Base-by-base conservation (phyloP, 1,284 basidiomycete species). In the Mycosarcoma mackinlayi region DNA sequence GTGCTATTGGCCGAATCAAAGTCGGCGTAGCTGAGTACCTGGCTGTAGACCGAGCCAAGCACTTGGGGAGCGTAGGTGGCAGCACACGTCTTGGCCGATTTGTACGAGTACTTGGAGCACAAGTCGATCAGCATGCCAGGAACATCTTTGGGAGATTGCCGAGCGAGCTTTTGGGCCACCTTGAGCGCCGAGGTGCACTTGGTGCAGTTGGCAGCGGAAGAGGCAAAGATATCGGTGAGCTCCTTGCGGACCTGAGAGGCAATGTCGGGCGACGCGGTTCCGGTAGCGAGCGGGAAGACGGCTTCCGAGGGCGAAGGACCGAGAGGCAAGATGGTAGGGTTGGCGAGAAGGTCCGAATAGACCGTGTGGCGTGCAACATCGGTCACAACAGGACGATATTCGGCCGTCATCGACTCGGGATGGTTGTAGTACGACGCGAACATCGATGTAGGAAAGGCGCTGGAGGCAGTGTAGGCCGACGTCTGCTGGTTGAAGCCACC, bases 251-350 rank as follows among this genome's bases (percentile, higher is more conserved):
- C 84, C 30, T 84, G 75, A 45, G 88, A 83, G 25, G 90, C 77
- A 30, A 56, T 54, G n/a, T 67, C 47, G 6, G 55, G 60, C 1
- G 47, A 75, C 69, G 4, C 84, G 80, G 24, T 86, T 75, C 65
- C 60, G 5, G 68, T 47, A 3, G 78, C 66, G n/a, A 61, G 28
- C 1, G 77, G 76, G 25, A 53, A 75, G 14, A 79, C 76, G 14
- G 68, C 76, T 21, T 79, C 76, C 18, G 51, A 50, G 3, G 62
- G 14, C 1, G 41, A 86, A 83, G 11, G 87, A 86, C 81, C 84
- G 2, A 86, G 86, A 5, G 90, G 90, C 30, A 91, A 85, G 14
- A 87, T 86, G 61, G 88, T 88, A 0, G 89, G 89, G 77, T 91
- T 89, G 18, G 78, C 80, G 0, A 88, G 88, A 64, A 89, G 85